Evolutionary conservation across 306 rosid species (phyloP).

Genomic region (Cucurbita pepo): DNA sequence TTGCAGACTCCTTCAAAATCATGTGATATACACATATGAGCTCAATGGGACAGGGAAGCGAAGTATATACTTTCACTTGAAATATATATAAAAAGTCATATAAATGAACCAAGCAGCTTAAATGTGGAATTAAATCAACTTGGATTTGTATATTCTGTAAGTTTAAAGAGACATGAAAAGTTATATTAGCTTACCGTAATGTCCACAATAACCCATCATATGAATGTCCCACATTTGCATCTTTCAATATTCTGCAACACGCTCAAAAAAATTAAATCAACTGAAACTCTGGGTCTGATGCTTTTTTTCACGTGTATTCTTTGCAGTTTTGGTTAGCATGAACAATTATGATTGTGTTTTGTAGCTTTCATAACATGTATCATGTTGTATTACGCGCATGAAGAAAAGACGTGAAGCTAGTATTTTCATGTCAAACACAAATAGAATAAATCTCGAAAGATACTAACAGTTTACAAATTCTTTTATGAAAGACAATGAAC

Average conservation of each 20-base stretch:
- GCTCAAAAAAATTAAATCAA: not conserved
- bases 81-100: conserved; percentile 4
- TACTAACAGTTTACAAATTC: too few relatives aligned
- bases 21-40: conserved; percentile 17
- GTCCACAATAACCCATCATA: conserved; percentile 90
- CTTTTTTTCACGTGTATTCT: not conserved
- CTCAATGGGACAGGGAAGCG: conserved; percentile 7
- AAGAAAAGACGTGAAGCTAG: not conserved
- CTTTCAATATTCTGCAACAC: conserved; percentile 68
- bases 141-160: not conserved
- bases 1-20: conserved; percentile 64
- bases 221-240: conserved; percentile 60
- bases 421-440: not conserved
- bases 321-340: not conserved
- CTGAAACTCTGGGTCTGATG: not conserved
- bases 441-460: not conserved
- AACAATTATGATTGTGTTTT: not conserved
- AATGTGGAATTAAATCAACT: not conserved
- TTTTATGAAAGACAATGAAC: not conserved
- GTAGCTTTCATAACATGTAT: not conserved
- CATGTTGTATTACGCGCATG: not conserved
- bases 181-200: conserved; percentile 41
- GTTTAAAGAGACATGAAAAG: not conserved
- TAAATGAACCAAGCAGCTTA: not conserved
- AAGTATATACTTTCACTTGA: not conserved